These are phyloP conservation scores for Alternaria sp. DNA, from an alignment of 2,329 filamentous ascomycete species.

Conservation along the genomic window DNA sequence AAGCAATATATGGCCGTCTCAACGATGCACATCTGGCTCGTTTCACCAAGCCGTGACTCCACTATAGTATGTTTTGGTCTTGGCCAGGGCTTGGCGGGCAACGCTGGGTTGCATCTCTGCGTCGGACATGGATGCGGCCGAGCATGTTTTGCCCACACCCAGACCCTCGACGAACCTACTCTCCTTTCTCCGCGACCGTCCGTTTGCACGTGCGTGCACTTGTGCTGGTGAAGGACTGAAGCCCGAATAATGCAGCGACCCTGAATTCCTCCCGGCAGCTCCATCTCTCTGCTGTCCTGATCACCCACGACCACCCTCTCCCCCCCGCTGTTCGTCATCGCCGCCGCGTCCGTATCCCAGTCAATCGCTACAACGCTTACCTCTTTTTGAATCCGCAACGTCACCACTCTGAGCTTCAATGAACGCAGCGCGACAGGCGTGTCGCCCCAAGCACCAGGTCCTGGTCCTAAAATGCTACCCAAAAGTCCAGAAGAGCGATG, in stretches of 20 bases:
- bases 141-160: slow-evolving; percentile 21
- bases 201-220: slow-evolving; percentile 5
- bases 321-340: slow-evolving; percentile 10
- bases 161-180: slow-evolving; percentile 4
- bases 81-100: slow-evolving; percentile 8
- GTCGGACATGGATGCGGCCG: slow-evolving; percentile 23
- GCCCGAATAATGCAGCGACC: slow-evolving; percentile 13
- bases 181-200: slow-evolving; percentile 13
- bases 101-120: slow-evolving; percentile 27
- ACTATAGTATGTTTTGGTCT: neutral
- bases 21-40: neutral
- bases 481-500: slow-evolving; percentile 81
- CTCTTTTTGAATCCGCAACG: slow-evolving; percentile 9
- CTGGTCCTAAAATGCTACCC: slow-evolving; percentile 97
- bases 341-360: slow-evolving; percentile 1
- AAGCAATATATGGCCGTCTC: neutral
- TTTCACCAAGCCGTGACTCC: neutral
- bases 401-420: slow-evolving; percentile 49
- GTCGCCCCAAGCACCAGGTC: slow-evolving; percentile 94
- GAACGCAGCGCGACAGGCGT: slow-evolving; percentile 67
- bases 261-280: slow-evolving; percentile 6
- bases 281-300: slow-evolving; percentile 9
- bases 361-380: slow-evolving; percentile 16
- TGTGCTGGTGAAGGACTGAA: neutral
- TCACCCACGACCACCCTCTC: neutral